Evolutionary conservation across 768 basidiomycete species (phyloP), one percentile per base, ranked within the genome.

Genomic region (Phylloporus arenicola): DNA sequence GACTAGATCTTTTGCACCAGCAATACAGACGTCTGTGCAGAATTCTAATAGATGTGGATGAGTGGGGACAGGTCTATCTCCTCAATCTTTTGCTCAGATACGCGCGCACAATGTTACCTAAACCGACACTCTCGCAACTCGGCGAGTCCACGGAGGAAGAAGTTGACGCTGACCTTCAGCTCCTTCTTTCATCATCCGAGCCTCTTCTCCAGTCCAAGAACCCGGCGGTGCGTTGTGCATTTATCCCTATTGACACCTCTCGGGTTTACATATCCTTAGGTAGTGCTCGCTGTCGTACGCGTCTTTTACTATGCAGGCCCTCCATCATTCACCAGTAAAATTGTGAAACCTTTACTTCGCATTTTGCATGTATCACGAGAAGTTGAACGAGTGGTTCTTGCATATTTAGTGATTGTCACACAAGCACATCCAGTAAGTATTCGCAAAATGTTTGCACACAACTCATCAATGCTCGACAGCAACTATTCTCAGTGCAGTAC

Each of bases 31-130:
- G 89, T 24, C 72, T 93, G 27, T 96, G 92, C 63, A 76, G 78
- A 38, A 73, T 88, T n/a, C 72, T 98, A 3, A 77, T 92, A 30
- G 93, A 99, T 59, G 84, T 86, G 4, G 96, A 99, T 59, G 95
- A 96, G 65, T 99, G 96, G 96, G 93, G 92, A 0, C 96, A 97
- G 67, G 80, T 87, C 6, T 80, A 84, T 41, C 67, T 92, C 17
- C 74, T 95, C 53, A 78, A 84, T 39, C 74, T 98, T 13, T 75
- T 99, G 29, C 69, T 84, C 48, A 74, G 88, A 51, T 99, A 99
- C 63, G 88, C 81, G 3, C 73, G 94, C 45, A 79, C 77, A 0
- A 94, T 95, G 91, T 75, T 96, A 29, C 78, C 81, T 2, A 74
- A 83, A 54, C 85, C 90, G 10, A 67, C 65, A 1, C 57, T 68